Base-by-base conservation (phyloP, 148 eudicot genomes). In the Chenopodium album region DNA sequence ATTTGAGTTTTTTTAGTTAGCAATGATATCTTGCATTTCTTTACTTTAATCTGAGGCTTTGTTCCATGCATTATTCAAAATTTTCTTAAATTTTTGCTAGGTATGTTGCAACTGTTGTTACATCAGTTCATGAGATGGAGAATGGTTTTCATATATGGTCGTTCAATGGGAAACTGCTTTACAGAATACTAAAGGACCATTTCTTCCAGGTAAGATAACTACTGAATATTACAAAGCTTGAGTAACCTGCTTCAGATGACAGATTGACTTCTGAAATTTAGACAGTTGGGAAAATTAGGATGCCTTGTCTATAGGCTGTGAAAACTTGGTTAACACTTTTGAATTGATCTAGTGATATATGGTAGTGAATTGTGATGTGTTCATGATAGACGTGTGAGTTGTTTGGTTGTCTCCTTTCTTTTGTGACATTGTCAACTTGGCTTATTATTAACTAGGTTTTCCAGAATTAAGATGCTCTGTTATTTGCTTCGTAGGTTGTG, bases 121-220 rank as follows among this genome's bases (percentile, higher is more conserved):
- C 98, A 22, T 91, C 99, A 7, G 98, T 96, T 71, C 99, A 96
- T 79, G 99, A 94, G 81, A 96, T 94, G 98, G 99, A 96, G 70
- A 96, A 92, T 83, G 99, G 99, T 28, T 96, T 94, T 88, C 90
- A 90, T 79, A 88, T 96, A 26, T 96, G 98, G 99, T 92, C 99
- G 69, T 96, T 94, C 87, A 86, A 91, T 72, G 99, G 99, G 31
- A 96, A 94, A 81, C 87, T 90, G 29, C 90, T 92, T 0, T 96
- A 96, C 79, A 85, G 98, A 83, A 91, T 90, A 71, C 87, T 84
- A 17, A 96, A 91, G 88, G 99, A 96, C 82, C 98, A 94, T 84
- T 96, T 96, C 90, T 96, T 89, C 77, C 99, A 96, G 90, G 99
- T 96, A 90, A 63, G 78, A n/a, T 7, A 4, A n/a, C 9, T 62